phyloP scores from a whole-genome alignment of 208 protist species.

The Trypanosomatidae sp. region DNA sequence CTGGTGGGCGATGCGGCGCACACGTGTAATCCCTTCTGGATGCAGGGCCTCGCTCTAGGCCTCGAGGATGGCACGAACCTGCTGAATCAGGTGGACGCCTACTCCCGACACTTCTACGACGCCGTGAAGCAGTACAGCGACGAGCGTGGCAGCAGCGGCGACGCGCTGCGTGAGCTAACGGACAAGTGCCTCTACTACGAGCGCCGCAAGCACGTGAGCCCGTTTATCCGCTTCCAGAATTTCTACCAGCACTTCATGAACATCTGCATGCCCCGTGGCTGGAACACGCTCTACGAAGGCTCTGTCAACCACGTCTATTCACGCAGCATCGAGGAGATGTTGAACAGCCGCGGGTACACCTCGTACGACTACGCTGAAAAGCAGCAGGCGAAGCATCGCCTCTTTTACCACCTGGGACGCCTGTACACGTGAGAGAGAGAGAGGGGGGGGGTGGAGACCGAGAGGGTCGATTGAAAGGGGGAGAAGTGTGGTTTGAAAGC shows the following conservation, averaged over 20 bases:
- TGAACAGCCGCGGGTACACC: slow-evolving; percentile 89
- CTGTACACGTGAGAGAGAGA: slow-evolving; percentile 67
- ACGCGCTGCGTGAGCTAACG: slow-evolving; percentile 82
- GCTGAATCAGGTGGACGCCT: slow-evolving; percentile 85
- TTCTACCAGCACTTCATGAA: slow-evolving; percentile 81
- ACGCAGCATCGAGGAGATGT: slow-evolving; percentile 82
- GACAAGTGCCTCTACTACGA: slow-evolving; percentile 87
- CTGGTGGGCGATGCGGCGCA: slow-evolving; percentile 84
- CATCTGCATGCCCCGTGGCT: slow-evolving; percentile 39
- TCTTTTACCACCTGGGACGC: slow-evolving; percentile 77
- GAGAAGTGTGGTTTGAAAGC: background rate
- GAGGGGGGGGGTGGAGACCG: background rate
- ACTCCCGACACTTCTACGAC: slow-evolving; percentile 86
- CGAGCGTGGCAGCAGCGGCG: slow-evolving; percentile 79
- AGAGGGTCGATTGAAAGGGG: too few relatives aligned
- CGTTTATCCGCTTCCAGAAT: slow-evolving; percentile 78
- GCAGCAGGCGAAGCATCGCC: slow-evolving; percentile 83
- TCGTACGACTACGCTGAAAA: slow-evolving; percentile 89
- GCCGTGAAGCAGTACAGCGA: slow-evolving; percentile 86
- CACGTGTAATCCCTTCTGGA: slow-evolving; percentile 82
- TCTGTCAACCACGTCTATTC: slow-evolving; percentile 86
- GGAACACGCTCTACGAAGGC: slow-evolving; percentile 80
- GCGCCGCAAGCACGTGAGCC: slow-evolving; percentile 77
- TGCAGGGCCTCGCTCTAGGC: slow-evolving; percentile 78
- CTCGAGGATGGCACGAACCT: slow-evolving; percentile 82